Base-by-base conservation (phyloP, 495 filamentous ascomycete species). In the Penicillium cosmopolitanum region DNA sequence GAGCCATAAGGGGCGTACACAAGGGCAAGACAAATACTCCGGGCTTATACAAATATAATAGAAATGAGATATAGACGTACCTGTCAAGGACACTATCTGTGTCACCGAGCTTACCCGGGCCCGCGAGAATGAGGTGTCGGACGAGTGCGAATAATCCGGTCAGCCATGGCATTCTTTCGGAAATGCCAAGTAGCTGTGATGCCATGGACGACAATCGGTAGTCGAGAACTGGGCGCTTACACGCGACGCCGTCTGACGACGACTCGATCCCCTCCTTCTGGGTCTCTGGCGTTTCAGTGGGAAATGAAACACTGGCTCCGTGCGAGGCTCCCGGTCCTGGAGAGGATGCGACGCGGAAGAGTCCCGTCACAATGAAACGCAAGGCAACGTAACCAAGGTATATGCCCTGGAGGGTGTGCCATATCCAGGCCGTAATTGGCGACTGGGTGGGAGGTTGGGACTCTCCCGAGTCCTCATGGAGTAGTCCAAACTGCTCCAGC, bases 111-210 rank as follows among this genome's bases (percentile, higher is more conserved):
- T 76, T 80, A 65, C 91, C 88, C 61, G 90, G 89, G 40, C 91
- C 89, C 63, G 77, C 77, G 65, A 94, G 70, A 66, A 85, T 79
- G 59, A 83, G 80, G 79, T 88, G 87, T 74, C 93, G 91, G 55
- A 87, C 66, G 67, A 96, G 81, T 52, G 88, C 85, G 36, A 93
- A 65, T 54, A 84, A 70, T 64, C 89, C 91, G 66, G 75, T 79
- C 44, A 96, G 78, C 93, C 93, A 97, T 36, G 93, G 93, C 90
- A 96, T 93, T 72, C 90, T 87, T 57, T 72, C 68, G 59, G 89
- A 80, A 57, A 96, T 69, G 77, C 89, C 86, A 67, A 92, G 63
- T 35, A 93, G 75, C 65, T 82, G 84, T 55, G 85, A 84, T 51
- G 87, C 69, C 75, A 90, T 89, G 62, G 85, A 79, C 83, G 85